A percentile compares a stretch with the other conserved stretches of the same genome.
phyloP scores from a whole-genome alignment of 495 filamentous ascomycete species.

The Trichoderma orchidacearum region DNA sequence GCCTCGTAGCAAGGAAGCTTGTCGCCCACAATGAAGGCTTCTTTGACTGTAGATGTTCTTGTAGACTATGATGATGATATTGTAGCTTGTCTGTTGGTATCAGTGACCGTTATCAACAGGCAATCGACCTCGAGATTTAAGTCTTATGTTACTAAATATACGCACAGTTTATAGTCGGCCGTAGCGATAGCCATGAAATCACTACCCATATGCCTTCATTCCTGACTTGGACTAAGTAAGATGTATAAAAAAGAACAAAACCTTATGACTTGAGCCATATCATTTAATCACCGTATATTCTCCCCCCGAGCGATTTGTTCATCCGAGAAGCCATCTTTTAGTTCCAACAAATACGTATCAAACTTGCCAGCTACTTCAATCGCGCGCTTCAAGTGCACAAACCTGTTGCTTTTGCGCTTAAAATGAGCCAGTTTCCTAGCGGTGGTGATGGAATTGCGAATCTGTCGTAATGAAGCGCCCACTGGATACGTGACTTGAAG shows the following conservation, averaged over 20 bases:
- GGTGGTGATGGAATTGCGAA: conserved; percentile 9
- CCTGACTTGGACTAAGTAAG: no score
- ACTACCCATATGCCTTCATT: no score
- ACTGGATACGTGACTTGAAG: conserved; percentile 27
- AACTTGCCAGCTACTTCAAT: neutral
- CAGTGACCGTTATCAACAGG: no score
- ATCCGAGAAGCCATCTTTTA: neutral
- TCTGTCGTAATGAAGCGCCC: conserved; percentile 24
- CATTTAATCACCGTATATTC: no score
- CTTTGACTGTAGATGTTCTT: neutral
- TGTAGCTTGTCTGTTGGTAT: neutral
- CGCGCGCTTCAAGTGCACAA: neutral
- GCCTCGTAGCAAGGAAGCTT: neutral
- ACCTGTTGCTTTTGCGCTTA: neutral
- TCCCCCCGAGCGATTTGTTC: neutral
- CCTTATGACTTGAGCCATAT: no score
- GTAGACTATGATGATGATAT: neutral
- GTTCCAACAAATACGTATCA: neutral
- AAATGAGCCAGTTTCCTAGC: conserved; percentile 4
- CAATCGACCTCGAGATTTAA: no score
- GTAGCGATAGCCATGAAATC: no score
- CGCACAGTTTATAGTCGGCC: no score
- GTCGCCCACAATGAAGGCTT: neutral
- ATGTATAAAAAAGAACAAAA: no score
- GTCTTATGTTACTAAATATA: no score